Conservation (phyloP, 306 rosid species). For the Cucumis hystrix region DNA sequence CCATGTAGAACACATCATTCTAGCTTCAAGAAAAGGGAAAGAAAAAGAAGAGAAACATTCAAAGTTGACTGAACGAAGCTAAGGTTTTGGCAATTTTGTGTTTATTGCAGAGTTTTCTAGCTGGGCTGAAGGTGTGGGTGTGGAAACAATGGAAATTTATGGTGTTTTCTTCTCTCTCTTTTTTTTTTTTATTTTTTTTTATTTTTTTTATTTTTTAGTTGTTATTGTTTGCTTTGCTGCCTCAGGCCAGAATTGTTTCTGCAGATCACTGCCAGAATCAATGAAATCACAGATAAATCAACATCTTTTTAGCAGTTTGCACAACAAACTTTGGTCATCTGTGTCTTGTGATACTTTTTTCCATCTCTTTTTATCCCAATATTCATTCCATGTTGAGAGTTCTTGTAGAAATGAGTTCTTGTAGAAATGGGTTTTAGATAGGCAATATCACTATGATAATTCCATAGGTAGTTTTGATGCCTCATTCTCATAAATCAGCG, state of each 20-base stretch:
- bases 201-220: neutral
- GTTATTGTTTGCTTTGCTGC: neutral
- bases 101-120: conserved; percentile 4
- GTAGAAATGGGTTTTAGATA: neutral
- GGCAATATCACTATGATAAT: neutral
- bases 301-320: neutral
- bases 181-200: too few species aligned
- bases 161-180: neutral
- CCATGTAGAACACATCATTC: neutral
- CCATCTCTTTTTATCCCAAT: neutral
- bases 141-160: neutral
- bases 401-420: neutral
- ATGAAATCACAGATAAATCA: conserved; percentile 3
- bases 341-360: neutral
- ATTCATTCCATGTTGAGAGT: neutral
- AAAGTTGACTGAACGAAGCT: neutral
- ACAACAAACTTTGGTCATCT: neutral
- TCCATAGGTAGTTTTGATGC: neutral
- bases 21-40: neutral
- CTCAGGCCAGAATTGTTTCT: neutral
- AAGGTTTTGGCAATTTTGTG: neutral
- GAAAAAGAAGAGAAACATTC: neutral
- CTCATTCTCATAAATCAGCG: neutral
- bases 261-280: neutral
- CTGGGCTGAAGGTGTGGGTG: neutral